phyloP scores from a whole-genome alignment of 495 filamentous ascomycete genomes.

The Annulohypoxylon bovei region DNA sequence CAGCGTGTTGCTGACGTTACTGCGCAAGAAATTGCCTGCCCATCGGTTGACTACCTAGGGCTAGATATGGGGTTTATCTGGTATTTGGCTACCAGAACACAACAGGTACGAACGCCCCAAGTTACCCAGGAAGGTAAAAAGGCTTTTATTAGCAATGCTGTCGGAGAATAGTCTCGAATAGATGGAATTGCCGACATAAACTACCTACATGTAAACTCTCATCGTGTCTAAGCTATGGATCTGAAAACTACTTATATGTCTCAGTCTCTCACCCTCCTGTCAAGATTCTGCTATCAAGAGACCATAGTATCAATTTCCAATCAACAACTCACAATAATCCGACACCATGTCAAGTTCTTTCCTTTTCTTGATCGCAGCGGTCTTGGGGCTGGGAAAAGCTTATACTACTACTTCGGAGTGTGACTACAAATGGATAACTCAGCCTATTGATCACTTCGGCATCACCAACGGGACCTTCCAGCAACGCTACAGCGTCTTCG shows the following conservation, averaged over 20 bases:
- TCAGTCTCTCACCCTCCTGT: too few species aligned
- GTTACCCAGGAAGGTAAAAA: not conserved
- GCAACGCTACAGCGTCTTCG: constrained; percentile 26
- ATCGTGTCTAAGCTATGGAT: too few species aligned
- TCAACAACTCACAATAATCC: not conserved
- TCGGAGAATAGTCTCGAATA: too few species aligned
- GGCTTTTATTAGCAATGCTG: not conserved
- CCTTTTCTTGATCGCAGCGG: not conserved
- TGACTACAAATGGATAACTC: constrained; percentile 14
- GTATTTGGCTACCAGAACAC: too few species aligned
- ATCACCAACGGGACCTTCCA: constrained; percentile 19
- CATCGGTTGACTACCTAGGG: not conserved
- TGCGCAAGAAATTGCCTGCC: not conserved
- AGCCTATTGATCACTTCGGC: constrained; percentile 13
- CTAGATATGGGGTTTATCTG: not conserved
- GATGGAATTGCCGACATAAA: too few species aligned
- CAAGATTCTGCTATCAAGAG: not conserved
- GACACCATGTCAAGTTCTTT: not conserved
- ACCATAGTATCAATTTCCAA: not conserved
- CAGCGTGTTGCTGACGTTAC: not conserved
- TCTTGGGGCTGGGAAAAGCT: not conserved
- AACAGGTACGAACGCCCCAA: not conserved
- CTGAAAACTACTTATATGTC: too few species aligned
- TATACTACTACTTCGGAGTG: constrained; percentile 6
- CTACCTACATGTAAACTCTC: too few species aligned